A percentile compares a stretch with the other conserved stretches of the same genome.
Conservation (phyloP, 164 flowering plant species). For the Buxus sempervirens region DNA sequence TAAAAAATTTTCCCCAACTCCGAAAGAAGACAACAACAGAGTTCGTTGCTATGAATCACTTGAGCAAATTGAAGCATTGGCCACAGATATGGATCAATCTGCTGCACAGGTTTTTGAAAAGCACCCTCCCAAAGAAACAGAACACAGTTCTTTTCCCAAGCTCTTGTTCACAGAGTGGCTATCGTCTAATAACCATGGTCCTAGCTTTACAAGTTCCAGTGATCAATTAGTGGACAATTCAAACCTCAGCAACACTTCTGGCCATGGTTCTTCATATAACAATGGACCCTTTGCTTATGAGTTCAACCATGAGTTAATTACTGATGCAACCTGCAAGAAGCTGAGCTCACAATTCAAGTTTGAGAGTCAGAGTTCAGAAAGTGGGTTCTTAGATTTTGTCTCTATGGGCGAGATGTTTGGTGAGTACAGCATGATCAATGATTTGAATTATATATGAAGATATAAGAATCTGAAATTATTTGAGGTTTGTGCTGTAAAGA, state of each 20-base stretch:
- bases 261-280: constrained; percentile 7
- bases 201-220: constrained; percentile 5
- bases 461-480: neutral
- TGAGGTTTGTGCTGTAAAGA: neutral
- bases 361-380: constrained; percentile 26
- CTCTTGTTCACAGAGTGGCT: constrained; percentile 77
- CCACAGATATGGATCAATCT: constrained; percentile 17
- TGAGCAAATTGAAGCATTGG: constrained; percentile 18
- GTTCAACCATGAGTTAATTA: constrained; percentile 13
- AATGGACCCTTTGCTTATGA: constrained; percentile 20
- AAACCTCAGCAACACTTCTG: constrained; percentile 10
- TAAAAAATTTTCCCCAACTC: constrained; percentile 11
- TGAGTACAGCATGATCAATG: constrained; percentile 26
- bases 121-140: constrained; percentile 9
- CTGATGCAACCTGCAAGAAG: neutral
- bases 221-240: constrained; percentile 8
- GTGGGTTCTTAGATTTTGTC: constrained; percentile 29
- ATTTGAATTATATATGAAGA: constrained; percentile 23
- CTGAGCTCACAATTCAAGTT: constrained; percentile 25
- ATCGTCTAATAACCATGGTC: constrained; percentile 18
- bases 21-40: constrained; percentile 6
- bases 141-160: constrained; percentile 41
- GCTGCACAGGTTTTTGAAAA: constrained; percentile 3
- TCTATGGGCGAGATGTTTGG: constrained; percentile 28
- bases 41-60: constrained; percentile 25